These are phyloP conservation scores for Whalleya microplaca DNA, from an alignment of 2,329 filamentous ascomycete genomes.

Conservation along the genomic window DNA sequence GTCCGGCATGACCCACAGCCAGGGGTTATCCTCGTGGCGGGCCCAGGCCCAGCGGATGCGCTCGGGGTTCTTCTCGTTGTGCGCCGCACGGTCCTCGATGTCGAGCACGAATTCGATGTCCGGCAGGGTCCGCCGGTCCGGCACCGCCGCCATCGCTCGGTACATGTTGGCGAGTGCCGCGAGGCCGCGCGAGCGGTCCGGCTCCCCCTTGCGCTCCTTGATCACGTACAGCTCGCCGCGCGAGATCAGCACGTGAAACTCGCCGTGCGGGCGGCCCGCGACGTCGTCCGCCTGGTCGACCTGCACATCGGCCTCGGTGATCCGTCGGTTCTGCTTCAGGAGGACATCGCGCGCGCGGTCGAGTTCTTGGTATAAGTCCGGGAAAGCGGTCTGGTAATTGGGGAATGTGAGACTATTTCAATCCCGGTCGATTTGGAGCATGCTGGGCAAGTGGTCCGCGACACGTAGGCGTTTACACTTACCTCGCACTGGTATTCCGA, in stretches of 20 bases:
- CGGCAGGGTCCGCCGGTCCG: constrained; percentile 23
- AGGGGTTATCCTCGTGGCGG: constrained; percentile 23
- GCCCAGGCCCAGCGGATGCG: constrained; percentile 30
- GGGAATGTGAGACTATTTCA: not conserved
- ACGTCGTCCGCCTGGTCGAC: constrained; percentile 20
- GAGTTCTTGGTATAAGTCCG: constrained; percentile 28
- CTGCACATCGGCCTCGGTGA: constrained; percentile 21
- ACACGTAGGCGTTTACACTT: too few relatives aligned
- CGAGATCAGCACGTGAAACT: constrained; percentile 29
- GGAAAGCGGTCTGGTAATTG: constrained; percentile 23
- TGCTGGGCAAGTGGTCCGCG: too few relatives aligned
- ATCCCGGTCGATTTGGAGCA: too few relatives aligned
- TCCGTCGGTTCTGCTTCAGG: constrained; percentile 13
- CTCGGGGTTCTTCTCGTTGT: constrained; percentile 21
- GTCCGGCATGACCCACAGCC: constrained; percentile 31
- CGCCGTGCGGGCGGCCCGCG: constrained; percentile 22
- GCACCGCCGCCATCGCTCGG: constrained; percentile 26
- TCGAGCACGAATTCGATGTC: constrained; percentile 31
- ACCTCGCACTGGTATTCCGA: constrained; percentile 28
- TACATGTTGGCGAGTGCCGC: constrained; percentile 28
- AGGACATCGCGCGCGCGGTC: constrained; percentile 27
- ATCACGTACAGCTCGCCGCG: constrained; percentile 29
- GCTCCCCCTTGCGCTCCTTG: constrained; percentile 28
- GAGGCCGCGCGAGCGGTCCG: constrained; percentile 30
- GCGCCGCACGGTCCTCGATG: constrained; percentile 26